These are phyloP conservation scores for Fusarium lateritium DNA, from an alignment of 2,329 filamentous ascomycete species.

Conservation along the genomic window DNA sequence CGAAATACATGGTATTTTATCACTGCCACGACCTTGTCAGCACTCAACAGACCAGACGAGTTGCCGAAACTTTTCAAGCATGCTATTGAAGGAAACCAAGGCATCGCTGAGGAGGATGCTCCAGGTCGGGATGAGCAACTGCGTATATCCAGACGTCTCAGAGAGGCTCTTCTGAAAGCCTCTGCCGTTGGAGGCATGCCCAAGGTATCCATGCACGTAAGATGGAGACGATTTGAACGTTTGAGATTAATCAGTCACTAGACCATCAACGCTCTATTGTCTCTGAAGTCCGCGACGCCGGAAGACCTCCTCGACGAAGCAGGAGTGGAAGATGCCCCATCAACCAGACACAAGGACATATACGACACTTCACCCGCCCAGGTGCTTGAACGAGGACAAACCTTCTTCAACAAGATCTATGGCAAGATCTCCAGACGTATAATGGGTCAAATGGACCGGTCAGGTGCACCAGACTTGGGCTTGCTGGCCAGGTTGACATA, in stretches of 20 bases:
- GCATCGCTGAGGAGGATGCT: constrained; percentile 3
- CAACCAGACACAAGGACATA: constrained; percentile 37
- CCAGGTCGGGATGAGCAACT: constrained; percentile 34
- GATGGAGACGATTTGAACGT: not conserved
- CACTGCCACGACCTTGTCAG: constrained; percentile 45
- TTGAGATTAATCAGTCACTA: constrained; percentile 24
- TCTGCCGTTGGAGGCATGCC: constrained; percentile 49
- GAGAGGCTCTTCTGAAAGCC: constrained; percentile 47
- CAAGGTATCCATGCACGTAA: constrained; percentile 31
- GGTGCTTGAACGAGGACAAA: constrained; percentile 40
- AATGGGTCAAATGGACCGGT: constrained; percentile 48
- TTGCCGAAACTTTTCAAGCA: constrained; percentile 36
- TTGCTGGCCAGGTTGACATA: constrained; percentile 47
- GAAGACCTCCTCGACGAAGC: constrained; percentile 42
- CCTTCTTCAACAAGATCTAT: constrained; percentile 45
- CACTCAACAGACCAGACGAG: constrained; percentile 46
- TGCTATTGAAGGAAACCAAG: constrained; percentile 20
- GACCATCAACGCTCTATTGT: constrained; percentile 47
- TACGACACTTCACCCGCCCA: constrained; percentile 34
- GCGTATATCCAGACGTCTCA: constrained; percentile 40
- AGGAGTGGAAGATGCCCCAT: constrained; percentile 3
- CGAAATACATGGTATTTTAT: constrained; percentile 49
- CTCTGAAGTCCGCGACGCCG: constrained; percentile 45
- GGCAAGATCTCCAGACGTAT: constrained; percentile 47
- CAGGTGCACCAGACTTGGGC: constrained; percentile 46